These are phyloP conservation scores for Neurospora sp. DNA, from an alignment of 2,329 filamentous ascomycete species.

Conservation along the genomic window DNA sequence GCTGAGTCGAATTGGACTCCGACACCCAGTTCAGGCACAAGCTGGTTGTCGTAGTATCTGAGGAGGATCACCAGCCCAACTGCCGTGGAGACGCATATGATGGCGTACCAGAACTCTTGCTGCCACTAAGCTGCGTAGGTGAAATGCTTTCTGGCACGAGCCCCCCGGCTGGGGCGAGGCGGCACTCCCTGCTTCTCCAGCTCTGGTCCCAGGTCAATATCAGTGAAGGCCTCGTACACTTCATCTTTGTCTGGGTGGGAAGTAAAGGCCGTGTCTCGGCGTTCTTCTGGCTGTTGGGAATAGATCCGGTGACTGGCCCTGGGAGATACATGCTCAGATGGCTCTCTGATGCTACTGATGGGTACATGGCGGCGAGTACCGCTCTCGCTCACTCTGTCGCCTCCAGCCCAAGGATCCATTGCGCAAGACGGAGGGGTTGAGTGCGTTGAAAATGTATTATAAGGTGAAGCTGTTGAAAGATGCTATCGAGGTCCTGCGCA, in stretches of 20 bases:
- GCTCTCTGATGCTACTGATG: not conserved
- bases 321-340: not conserved
- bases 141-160: not conserved
- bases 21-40: constrained; percentile 21
- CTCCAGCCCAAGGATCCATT: not conserved
- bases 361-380: not conserved
- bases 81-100: constrained; percentile 21
- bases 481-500: not conserved
- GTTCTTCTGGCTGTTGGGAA: not conserved
- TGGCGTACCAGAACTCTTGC: constrained; percentile 25
- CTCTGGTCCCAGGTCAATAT: not conserved
- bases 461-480: not conserved
- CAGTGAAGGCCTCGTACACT: not conserved
- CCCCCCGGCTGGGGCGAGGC: not conserved
- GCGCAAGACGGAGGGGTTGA: not conserved
- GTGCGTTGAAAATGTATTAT: not conserved
- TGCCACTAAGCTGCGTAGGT: constrained; percentile 26
- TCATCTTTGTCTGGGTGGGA: not conserved
- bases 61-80: constrained; percentile 21
- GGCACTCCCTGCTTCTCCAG: not conserved
- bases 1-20: constrained; percentile 25
- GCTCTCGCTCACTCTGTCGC: not conserved
- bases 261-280: not conserved
- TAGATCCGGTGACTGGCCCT: not conserved
- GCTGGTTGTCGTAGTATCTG: constrained; percentile 20